Percentiles rank a stretch among this genome's conserved stretches.
These are phyloP conservation scores for Halteria grandinella DNA, from an alignment of 73 alveolate species.

Conservation along the genomic window DNA sequence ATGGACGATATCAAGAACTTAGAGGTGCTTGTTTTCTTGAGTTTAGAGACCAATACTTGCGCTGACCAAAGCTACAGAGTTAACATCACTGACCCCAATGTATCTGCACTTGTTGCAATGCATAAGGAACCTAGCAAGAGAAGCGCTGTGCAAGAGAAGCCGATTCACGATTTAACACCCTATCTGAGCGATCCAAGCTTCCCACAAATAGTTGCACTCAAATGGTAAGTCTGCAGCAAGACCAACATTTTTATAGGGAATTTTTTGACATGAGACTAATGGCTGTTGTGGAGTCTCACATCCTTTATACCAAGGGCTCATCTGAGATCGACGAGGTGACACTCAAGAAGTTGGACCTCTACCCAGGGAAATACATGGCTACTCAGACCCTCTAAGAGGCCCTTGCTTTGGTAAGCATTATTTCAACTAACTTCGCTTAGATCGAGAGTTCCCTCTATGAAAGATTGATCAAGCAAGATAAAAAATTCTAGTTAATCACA, in stretches of 20 bases:
- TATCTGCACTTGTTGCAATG: no score
- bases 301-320: conserved; percentile 8
- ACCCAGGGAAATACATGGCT: not conserved
- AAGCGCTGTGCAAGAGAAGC: no score
- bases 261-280: not conserved
- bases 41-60: no score
- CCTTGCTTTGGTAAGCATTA: not conserved
- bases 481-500: not conserved
- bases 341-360: not conserved
- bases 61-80: no score
- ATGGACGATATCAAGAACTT: no score
- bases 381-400: conserved; percentile 1
- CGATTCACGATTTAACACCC: not conserved
- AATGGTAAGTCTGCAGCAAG: conserved; percentile 4
- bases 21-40: no score
- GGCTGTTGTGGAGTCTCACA: not conserved
- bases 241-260: not conserved
- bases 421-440: not conserved
- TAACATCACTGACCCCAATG: no score
- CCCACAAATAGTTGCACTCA: conserved; percentile 23
- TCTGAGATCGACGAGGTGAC: conserved; percentile 2
- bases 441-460: not conserved
- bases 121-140: no score
- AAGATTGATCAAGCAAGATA: not conserved
- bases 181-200: not conserved